phyloP scores from a whole-genome alignment of 441 rosid species.

The Bocquillonia castaneifolia region DNA sequence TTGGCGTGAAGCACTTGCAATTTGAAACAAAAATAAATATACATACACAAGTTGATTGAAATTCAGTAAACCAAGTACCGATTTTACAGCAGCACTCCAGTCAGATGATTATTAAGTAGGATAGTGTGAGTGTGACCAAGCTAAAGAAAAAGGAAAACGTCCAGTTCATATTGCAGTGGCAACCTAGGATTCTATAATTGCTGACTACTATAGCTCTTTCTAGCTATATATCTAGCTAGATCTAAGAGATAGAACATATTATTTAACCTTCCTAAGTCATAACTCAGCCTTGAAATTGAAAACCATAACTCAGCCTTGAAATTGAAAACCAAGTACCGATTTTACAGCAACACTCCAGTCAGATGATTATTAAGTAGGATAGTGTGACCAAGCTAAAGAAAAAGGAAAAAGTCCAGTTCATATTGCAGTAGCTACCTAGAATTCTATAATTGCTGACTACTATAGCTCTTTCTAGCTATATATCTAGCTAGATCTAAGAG shows the following conservation, averaged over 20 bases:
- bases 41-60: background rate
- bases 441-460: background rate
- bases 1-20: background rate
- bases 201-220: background rate
- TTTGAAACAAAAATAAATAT: background rate
- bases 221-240: background rate
- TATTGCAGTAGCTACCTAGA: background rate
- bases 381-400: background rate
- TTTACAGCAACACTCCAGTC: background rate
- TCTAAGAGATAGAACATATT: background rate
- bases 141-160: background rate
- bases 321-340: background rate
- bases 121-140: too few relatives aligned
- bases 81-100: background rate
- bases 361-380: background rate
- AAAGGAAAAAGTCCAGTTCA: background rate
- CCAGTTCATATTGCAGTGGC: background rate
- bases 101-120: slow-evolving; percentile 2
- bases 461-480: background rate
- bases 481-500: background rate
- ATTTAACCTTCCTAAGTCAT: background rate
- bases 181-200: background rate
- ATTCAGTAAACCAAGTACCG: background rate
- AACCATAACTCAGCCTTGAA: too few relatives aligned
- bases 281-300: background rate